A percentile compares a stretch with the other conserved stretches of the same genome.
Evolutionary conservation across 805 yeast genomes (phyloP).

Genomic region (Wickerhamomyces sydowiorum): DNA sequence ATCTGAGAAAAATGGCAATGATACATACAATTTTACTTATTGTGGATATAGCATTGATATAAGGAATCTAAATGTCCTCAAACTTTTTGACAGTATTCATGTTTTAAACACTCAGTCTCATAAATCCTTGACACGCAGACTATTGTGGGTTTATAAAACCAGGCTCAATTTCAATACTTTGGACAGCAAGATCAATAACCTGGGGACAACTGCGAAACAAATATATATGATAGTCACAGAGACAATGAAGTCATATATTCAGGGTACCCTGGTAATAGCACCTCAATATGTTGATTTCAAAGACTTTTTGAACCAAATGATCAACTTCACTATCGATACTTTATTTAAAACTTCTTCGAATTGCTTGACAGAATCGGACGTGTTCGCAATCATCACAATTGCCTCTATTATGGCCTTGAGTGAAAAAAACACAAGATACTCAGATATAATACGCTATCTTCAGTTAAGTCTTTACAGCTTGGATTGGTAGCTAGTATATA

Average conservation of each 20-base stretch:
- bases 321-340: no score
- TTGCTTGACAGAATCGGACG: no score
- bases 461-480: no score
- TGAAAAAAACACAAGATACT: not conserved
- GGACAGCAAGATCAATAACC: slow-evolving; percentile 5
- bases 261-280: not conserved
- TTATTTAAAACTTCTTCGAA: no score
- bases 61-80: slow-evolving; percentile 28
- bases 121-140: slow-evolving; percentile 1
- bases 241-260: not conserved
- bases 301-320: no score
- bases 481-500: no score
- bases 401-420: not conserved
- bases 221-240: not conserved
- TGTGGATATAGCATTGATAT: slow-evolving; percentile 37
- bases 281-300: no score
- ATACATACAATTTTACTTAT: slow-evolving; percentile 24
- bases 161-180: slow-evolving; percentile 28
- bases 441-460: not conserved
- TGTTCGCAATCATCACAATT: not conserved
- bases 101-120: slow-evolving; percentile 18
- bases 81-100: slow-evolving; percentile 19
- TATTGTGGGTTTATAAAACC: slow-evolving; percentile 23
- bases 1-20: slow-evolving; percentile 3
- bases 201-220: not conserved